Evolutionary conservation across 805 yeast genomes (phyloP).

Genomic region (Saccharomycopsis fodiens): DNA sequence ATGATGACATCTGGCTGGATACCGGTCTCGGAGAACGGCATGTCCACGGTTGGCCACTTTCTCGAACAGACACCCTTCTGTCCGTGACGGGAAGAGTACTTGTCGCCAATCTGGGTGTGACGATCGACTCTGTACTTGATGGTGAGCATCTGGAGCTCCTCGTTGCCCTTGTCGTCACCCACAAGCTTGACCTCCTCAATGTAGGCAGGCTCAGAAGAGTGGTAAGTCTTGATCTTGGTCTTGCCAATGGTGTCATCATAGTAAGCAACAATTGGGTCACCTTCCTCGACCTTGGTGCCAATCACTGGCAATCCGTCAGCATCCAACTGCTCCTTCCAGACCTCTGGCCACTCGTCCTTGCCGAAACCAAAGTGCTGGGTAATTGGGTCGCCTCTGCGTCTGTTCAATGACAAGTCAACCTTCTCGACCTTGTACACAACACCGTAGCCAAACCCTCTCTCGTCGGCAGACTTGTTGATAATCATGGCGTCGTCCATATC

Average conservation of each 20-base stretch:
- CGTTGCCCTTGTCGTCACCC: conserved; percentile 69
- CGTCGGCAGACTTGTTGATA: conserved; percentile 93
- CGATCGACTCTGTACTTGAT: conserved; percentile 88
- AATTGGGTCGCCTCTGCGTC: conserved; percentile 90
- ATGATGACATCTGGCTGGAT: conserved; percentile 96
- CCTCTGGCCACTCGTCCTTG: conserved; percentile 82
- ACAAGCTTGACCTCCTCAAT: conserved; percentile 91
- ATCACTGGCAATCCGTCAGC: conserved; percentile 87
- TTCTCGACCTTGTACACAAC: conserved; percentile 93
- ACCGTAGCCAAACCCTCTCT: conserved; percentile 97
- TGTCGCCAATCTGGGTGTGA: conserved; percentile 93
- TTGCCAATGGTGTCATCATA: conserved; percentile 86
- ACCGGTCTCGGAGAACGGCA: conserved; percentile 96
- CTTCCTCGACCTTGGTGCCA: conserved; percentile 84
- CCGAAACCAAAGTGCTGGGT: conserved; percentile 95
- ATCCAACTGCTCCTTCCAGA: conserved; percentile 84
- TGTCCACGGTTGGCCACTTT: conserved; percentile 93
- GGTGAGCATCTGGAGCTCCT: conserved; percentile 77
- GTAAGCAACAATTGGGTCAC: conserved; percentile 92
- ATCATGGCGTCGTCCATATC: conserved; percentile 99
- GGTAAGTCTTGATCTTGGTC: conserved; percentile 88
- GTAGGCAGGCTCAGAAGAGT: conserved; percentile 88
- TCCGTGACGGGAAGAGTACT: conserved; percentile 95
- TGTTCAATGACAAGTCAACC: conserved; percentile 66
- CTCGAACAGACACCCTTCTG: conserved; percentile 98